Conservation (phyloP, 371 early-diverging fungal species). For the Mucor mucedo region DNA sequence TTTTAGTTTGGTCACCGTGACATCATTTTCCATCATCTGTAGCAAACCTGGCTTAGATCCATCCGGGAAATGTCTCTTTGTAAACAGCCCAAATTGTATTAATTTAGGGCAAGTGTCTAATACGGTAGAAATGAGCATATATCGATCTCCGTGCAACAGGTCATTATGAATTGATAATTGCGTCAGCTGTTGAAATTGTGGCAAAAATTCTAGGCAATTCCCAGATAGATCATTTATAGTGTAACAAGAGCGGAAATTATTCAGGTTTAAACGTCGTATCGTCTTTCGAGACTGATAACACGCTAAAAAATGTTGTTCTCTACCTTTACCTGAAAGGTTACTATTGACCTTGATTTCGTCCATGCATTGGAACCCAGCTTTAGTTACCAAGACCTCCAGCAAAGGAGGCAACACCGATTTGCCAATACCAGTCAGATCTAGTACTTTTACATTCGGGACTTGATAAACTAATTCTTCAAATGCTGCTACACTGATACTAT, state of each 20-base stretch:
- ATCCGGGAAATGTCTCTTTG: not conserved
- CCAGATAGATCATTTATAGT: not conserved
- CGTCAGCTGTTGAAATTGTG: conserved; percentile 4
- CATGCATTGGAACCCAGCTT: not conserved
- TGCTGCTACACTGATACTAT: too few species aligned
- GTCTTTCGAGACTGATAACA: not conserved
- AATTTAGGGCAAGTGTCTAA: not conserved
- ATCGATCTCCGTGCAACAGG: not conserved
- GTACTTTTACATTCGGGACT: too few species aligned
- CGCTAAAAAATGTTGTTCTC: not conserved
- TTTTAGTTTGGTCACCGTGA: not conserved
- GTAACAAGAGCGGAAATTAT: not conserved
- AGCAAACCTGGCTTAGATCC: not conserved
- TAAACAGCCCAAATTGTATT: not conserved
- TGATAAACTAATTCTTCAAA: too few species aligned
- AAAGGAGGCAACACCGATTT: too few species aligned
- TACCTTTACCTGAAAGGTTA: not conserved
- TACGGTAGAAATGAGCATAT: not conserved
- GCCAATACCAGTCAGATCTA: too few species aligned
- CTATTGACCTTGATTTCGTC: not conserved
- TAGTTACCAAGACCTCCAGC: too few species aligned
- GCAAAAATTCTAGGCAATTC: not conserved
- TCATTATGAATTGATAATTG: not conserved
- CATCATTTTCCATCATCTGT: not conserved
- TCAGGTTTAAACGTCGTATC: not conserved